Evolutionary conservation across 2,329 filamentous ascomycete genomes (phyloP).

Genomic region (Xylaria sp.): DNA sequence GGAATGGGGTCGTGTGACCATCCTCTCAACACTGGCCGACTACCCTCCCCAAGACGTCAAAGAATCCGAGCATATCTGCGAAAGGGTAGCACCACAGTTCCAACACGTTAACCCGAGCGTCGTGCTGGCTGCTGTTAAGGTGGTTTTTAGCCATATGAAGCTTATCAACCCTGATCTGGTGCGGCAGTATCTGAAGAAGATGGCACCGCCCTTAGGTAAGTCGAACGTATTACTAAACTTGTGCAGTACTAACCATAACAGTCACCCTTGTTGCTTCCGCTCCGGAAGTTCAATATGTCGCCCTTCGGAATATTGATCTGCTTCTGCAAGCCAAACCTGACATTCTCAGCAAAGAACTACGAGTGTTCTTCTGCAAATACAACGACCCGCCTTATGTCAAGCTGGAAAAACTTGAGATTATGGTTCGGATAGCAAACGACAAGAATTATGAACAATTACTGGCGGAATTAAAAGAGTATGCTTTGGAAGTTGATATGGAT

Average conservation of each 20-base stretch:
- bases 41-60: conserved; percentile 90
- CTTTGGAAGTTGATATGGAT: conserved; percentile 98
- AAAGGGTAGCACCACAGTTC: conserved; percentile 94
- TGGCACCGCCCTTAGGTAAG: conserved; percentile 92
- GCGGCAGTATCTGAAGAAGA: conserved; percentile 93
- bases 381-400: conserved; percentile 98
- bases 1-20: conserved; percentile 96
- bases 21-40: conserved; percentile 87
- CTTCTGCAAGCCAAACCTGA: conserved; percentile 95
- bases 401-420: conserved; percentile 96
- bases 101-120: conserved; percentile 98
- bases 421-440: conserved; percentile 98
- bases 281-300: conserved; percentile 98
- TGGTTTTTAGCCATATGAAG: conserved; percentile 96
- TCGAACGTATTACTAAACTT: conserved; percentile 21
- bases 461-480: conserved; percentile 96
- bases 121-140: conserved; percentile 96
- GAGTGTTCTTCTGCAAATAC: conserved; percentile 99
- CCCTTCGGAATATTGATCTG: conserved; percentile 93
- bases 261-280: conserved; percentile 96
- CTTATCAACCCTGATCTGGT: conserved; percentile 80
- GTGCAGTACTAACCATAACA: conserved; percentile 51
- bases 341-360: conserved; percentile 95
- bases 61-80: conserved; percentile 97
- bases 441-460: conserved; percentile 95